Conservation (phyloP, 495 filamentous ascomycete genomes). For the Delitschia confertaspora region DNA sequence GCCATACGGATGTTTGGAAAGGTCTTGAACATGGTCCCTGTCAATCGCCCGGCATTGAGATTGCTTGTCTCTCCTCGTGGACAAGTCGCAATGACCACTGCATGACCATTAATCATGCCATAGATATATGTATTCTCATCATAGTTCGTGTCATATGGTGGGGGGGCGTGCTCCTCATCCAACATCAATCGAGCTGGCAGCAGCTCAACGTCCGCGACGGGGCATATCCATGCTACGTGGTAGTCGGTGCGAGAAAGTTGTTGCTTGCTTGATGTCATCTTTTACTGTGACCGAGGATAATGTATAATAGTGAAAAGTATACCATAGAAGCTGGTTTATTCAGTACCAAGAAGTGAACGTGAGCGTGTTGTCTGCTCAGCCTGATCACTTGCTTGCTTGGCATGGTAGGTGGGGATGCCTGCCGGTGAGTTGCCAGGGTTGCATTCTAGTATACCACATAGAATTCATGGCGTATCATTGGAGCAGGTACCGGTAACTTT, state of each 20-base stretch:
- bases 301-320: neutral
- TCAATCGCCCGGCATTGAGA: constrained; percentile 9
- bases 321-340: too few relatives aligned
- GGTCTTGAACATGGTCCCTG: constrained; percentile 12
- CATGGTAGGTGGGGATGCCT: too few relatives aligned
- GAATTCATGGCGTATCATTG: too few relatives aligned
- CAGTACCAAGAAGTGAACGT: too few relatives aligned
- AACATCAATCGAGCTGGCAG: constrained; percentile 8
- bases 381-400: too few relatives aligned
- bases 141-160: constrained; percentile 5
- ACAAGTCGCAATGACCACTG: constrained; percentile 12
- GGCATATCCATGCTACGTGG: constrained; percentile 13
- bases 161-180: constrained; percentile 8
- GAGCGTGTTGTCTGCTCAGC: too few relatives aligned
- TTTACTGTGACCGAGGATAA: constrained; percentile 1
- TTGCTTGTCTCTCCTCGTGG: constrained; percentile 8
- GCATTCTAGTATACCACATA: too few relatives aligned
- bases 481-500: too few relatives aligned
- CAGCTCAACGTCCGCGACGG: constrained; percentile 8
- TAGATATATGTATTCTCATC: constrained; percentile 19
- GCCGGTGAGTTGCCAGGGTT: too few relatives aligned
- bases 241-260: constrained; percentile 8
- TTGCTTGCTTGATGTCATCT: constrained; percentile 4
- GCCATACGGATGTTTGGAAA: constrained; percentile 18
- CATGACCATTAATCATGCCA: constrained; percentile 10